Percentiles rank a stretch among this genome's conserved stretches.
Conservation (phyloP, 257 asterid genomes). For the Orobanche coerulescens region DNA sequence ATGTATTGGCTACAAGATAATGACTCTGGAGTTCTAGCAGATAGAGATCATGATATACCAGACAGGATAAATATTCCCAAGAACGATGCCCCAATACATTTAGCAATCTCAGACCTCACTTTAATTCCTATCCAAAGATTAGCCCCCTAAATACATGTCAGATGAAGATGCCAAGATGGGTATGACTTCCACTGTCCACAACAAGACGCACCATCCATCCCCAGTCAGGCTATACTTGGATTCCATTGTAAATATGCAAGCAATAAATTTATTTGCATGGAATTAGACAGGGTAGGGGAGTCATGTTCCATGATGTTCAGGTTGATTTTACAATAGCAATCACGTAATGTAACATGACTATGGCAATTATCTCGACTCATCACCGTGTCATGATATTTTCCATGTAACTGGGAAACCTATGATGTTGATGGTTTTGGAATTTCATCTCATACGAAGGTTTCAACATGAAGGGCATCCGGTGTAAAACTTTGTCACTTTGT, state of each 20-base stretch:
- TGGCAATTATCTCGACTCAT: too few species aligned
- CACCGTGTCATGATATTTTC: too few species aligned
- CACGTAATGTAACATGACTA: too few species aligned
- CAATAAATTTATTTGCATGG: neutral
- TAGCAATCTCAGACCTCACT: neutral
- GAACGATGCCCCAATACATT: neutral
- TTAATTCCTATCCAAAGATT: neutral
- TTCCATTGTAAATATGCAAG: neutral
- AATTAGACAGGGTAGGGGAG: neutral
- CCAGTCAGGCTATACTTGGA: neutral
- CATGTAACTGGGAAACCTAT: too few species aligned
- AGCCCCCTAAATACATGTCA: conserved; percentile 6
- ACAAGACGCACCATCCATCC: too few species aligned
- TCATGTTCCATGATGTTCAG: too few species aligned
- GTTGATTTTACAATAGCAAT: too few species aligned
- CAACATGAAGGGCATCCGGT: too few species aligned
- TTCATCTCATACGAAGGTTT: too few species aligned
- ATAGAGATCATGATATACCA: neutral
- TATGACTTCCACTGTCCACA: neutral
- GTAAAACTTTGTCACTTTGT: too few species aligned
- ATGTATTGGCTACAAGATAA: neutral
- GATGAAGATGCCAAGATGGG: neutral
- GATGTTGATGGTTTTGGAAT: too few species aligned
- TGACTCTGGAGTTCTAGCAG: neutral
- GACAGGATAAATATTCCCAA: neutral